These are phyloP conservation scores for Nitzschia putrida DNA, from an alignment of 108 stramenopile species.

Conservation along the genomic window DNA sequence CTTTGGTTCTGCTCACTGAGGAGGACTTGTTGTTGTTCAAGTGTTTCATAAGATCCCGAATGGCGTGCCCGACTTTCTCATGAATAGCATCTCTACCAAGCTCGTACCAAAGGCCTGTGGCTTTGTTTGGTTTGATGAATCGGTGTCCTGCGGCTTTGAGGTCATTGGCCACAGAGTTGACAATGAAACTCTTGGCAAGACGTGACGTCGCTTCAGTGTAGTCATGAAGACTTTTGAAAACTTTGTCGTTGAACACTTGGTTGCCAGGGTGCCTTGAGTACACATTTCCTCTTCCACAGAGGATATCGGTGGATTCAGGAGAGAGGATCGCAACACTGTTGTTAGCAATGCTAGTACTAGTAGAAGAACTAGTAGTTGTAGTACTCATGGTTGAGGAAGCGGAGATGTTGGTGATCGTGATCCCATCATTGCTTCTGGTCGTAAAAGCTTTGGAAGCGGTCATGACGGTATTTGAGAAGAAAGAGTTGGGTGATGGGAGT, in stretches of 20 bases:
- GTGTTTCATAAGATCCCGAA: conserved; percentile 25
- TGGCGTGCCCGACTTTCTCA: conserved; percentile 42
- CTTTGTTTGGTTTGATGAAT: conserved; percentile 23
- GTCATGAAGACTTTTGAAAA: conserved; percentile 15
- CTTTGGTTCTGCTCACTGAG: too few relatives aligned
- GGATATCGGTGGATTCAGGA: conserved; percentile 17
- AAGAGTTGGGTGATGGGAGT: too few relatives aligned
- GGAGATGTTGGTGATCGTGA: too few relatives aligned
- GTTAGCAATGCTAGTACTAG: too few relatives aligned
- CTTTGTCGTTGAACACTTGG: conserved; percentile 17
- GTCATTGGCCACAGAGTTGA: conserved; percentile 21
- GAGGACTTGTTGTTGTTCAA: not conserved
- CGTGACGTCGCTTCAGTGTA: conserved; percentile 26
- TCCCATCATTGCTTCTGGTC: too few relatives aligned
- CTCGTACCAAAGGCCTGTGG: conserved; percentile 19
- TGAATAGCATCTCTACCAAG: conserved; percentile 20
- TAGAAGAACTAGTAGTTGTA: too few relatives aligned
- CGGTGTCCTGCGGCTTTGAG: conserved; percentile 11
- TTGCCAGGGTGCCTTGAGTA: conserved; percentile 36
- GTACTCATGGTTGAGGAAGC: too few relatives aligned
- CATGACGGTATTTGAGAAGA: too few relatives aligned
- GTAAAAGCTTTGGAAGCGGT: too few relatives aligned
- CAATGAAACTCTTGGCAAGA: conserved; percentile 28
- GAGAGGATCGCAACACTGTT: too few relatives aligned
- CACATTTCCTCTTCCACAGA: conserved; percentile 48